These are phyloP conservation scores for Paramarasmius palmivorus DNA, from an alignment of 1,284 basidiomycete genomes.

Conservation along the genomic window DNA sequence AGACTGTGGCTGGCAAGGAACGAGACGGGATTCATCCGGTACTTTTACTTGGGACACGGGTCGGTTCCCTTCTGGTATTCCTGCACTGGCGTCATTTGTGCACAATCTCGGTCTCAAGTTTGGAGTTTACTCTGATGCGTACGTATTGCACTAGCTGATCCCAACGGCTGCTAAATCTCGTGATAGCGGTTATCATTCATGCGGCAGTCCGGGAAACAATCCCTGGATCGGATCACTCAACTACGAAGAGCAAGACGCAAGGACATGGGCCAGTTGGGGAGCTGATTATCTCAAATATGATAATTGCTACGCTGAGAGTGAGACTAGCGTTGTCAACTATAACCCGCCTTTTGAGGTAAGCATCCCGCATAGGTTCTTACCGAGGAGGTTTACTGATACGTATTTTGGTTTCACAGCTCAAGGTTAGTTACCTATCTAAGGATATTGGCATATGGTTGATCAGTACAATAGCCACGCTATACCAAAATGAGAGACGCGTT, in stretches of 20 bases:
- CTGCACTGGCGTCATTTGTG: slow-evolving; percentile 36
- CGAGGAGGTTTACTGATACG: not conserved
- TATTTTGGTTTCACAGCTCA: slow-evolving; percentile 24
- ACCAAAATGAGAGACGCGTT: slow-evolving; percentile 52
- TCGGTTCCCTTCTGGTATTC: slow-evolving; percentile 40
- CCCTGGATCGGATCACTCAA: slow-evolving; percentile 44
- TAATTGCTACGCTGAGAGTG: slow-evolving; percentile 46
- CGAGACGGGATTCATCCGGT: slow-evolving; percentile 35
- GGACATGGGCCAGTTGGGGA: slow-evolving; percentile 45
- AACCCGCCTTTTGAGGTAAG: slow-evolving; percentile 39
- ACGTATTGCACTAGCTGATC: slow-evolving; percentile 14
- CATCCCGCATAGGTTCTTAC: not conserved
- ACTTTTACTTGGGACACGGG: slow-evolving; percentile 44
- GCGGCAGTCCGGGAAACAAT: slow-evolving; percentile 42
- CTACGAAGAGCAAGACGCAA: slow-evolving; percentile 43
- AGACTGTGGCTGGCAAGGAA: slow-evolving; percentile 49
- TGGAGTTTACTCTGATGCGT: slow-evolving; percentile 46
- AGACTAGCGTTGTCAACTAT: slow-evolving; percentile 45
- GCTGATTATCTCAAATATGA: slow-evolving; percentile 54
- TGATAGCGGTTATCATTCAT: slow-evolving; percentile 42
- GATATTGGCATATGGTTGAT: too few species aligned
- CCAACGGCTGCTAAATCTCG: not conserved
- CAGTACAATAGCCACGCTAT: slow-evolving; percentile 40
- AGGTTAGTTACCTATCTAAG: slow-evolving; percentile 29
- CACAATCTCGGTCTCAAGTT: slow-evolving; percentile 40